Evolutionary conservation across 2,329 filamentous ascomycete genomes (phyloP).

Genomic region (Trichoderma koningii): DNA sequence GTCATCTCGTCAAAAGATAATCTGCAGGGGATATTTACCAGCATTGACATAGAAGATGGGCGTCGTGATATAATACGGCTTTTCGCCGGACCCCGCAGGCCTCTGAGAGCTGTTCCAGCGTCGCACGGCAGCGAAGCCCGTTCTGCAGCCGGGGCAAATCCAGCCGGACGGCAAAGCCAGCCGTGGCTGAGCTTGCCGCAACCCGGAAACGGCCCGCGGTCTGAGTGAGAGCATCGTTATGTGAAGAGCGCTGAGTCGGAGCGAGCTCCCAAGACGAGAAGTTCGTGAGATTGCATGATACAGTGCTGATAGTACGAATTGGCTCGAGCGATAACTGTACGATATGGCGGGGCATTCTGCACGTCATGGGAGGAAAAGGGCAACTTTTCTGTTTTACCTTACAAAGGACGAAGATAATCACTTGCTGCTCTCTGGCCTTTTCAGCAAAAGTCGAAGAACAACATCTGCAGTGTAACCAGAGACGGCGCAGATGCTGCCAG

Average conservation of each 20-base stretch:
- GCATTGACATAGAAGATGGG: conserved; percentile 99
- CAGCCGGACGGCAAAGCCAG: conserved; percentile 31
- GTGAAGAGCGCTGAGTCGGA: neutral
- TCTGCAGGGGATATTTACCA: conserved; percentile 49
- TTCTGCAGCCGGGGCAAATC: conserved; percentile 37
- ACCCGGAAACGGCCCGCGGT: conserved; percentile 34
- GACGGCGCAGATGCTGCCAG: neutral
- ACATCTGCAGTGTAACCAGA: neutral
- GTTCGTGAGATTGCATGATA: conserved; percentile 22
- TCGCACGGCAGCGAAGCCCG: conserved; percentile 30
- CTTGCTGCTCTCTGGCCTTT: neutral
- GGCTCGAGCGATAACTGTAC: conserved; percentile 28
- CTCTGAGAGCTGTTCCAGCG: conserved; percentile 41
- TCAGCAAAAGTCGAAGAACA: neutral
- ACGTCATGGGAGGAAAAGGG: conserved; percentile 12
- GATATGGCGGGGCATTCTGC: conserved; percentile 16
- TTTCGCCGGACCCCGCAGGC: conserved; percentile 43
- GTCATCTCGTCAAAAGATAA: neutral
- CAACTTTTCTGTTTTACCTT: conserved; percentile 2
- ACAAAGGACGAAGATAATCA: neutral
- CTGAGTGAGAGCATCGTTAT: conserved; percentile 37
- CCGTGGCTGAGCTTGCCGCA: conserved; percentile 32
- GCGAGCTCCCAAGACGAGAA: neutral
- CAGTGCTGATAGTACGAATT: conserved; percentile 30
- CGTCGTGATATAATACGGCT: conserved; percentile 93